phyloP scores from a whole-genome alignment of 1,284 basidiomycete species.

The Leccinum fuscescens region DNA sequence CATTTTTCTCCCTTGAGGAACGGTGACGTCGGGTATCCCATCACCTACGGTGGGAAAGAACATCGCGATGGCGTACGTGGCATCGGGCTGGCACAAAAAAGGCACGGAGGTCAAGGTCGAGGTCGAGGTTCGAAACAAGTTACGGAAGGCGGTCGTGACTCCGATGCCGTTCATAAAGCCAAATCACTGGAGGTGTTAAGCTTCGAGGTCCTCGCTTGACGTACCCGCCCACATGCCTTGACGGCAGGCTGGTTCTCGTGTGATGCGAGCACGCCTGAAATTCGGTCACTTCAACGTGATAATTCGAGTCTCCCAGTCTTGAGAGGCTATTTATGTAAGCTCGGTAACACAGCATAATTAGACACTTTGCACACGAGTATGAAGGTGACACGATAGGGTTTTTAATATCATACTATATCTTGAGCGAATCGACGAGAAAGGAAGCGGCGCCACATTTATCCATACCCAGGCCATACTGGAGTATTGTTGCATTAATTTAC shows the following conservation, averaged over 20 bases:
- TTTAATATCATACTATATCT: no score
- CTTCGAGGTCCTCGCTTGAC: neutral
- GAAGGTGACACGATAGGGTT: no score
- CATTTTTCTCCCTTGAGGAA: constrained; percentile 41
- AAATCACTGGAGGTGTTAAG: constrained; percentile 64
- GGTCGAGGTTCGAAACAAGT: constrained; percentile 78
- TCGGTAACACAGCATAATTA: neutral
- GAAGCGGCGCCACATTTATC: no score
- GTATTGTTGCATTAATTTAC: no score
- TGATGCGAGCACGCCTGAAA: neutral
- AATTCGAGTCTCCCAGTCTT: neutral
- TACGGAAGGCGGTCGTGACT: constrained; percentile 65
- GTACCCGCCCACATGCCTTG: neutral
- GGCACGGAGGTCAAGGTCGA: constrained; percentile 81
- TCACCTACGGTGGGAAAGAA: constrained; percentile 89
- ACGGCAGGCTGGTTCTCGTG: neutral
- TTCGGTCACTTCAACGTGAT: neutral
- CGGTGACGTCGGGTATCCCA: constrained; percentile 92
- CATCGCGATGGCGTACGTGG: constrained; percentile 94
- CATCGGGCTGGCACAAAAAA: constrained; percentile 83
- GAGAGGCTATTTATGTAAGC: neutral
- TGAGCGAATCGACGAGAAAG: no score
- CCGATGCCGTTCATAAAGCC: constrained; percentile 81
- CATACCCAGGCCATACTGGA: no score
- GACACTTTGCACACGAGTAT: no score